phyloP scores from a whole-genome alignment of 495 filamentous ascomycete species.

The Daldinia concentrica region DNA sequence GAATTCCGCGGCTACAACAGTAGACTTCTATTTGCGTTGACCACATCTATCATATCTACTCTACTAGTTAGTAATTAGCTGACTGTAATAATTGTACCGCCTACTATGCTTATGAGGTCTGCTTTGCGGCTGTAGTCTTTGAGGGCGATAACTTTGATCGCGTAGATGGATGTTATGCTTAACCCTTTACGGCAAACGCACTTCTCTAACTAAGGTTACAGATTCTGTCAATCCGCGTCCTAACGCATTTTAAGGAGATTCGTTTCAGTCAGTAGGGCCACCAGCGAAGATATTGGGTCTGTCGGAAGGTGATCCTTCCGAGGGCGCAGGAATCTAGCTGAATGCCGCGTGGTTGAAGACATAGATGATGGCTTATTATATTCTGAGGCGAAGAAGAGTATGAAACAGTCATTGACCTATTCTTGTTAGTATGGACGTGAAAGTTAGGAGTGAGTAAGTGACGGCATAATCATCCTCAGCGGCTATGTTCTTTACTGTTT shows the following conservation, averaged over 20 bases:
- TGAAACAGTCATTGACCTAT: background rate
- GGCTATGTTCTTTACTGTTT: no score
- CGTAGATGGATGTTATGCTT: background rate
- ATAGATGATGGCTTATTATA: background rate
- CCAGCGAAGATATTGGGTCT: background rate
- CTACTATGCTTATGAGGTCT: background rate
- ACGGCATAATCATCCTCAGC: background rate
- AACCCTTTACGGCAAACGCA: background rate
- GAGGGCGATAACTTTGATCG: background rate
- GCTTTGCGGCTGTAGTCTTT: background rate
- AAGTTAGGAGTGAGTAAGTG: background rate
- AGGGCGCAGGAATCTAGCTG: background rate
- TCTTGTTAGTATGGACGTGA: background rate
- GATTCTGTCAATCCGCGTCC: background rate
- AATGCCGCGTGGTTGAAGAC: background rate
- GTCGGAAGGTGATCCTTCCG: background rate
- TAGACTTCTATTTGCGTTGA: no score
- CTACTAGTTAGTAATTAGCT: no score
- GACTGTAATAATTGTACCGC: background rate
- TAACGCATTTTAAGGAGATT: background rate
- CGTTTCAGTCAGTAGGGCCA: background rate
- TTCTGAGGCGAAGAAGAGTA: background rate
- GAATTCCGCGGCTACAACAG: background rate
- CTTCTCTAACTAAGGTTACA: background rate
- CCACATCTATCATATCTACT: no score